Percentiles rank a stretch among this genome's conserved stretches.
Evolutionary conservation across 1,284 basidiomycete species (phyloP).

Genomic region (Melampsora larici-populina): DNA sequence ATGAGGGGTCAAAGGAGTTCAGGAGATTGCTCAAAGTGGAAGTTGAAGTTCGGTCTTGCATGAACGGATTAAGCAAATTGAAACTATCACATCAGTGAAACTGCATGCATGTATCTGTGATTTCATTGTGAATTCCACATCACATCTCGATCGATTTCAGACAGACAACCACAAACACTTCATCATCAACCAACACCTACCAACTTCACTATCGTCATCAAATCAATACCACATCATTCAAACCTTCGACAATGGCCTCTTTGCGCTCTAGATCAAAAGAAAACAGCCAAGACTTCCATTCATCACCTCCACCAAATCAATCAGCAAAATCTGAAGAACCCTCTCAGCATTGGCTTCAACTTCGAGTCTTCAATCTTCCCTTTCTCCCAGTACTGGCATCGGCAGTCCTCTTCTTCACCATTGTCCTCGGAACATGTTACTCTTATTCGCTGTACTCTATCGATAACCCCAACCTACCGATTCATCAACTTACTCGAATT

Average conservation of each 20-base stretch:
- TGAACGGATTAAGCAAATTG: no score
- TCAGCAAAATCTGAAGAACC: background rate
- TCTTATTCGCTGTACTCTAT: slow-evolving; percentile 19
- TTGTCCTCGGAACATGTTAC: slow-evolving; percentile 2
- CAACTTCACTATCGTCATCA: no score
- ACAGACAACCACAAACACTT: no score
- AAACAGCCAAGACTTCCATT: background rate
- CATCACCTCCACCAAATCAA: background rate
- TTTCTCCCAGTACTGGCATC: background rate
- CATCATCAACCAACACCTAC: no score
- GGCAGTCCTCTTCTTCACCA: slow-evolving; percentile 4
- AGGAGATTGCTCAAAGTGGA: no score
- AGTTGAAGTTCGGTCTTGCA: no score
- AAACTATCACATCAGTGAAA: no score
- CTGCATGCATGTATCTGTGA: no score
- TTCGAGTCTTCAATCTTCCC: background rate
- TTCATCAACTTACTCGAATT: slow-evolving; percentile 27
- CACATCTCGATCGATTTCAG: no score
- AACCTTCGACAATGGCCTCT: background rate
- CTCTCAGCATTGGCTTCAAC: background rate
- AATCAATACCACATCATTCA: no score
- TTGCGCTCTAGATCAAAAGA: background rate
- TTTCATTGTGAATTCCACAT: no score
- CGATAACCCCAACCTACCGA: slow-evolving; percentile 1
- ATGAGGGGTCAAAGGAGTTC: no score